Percentiles rank a stretch among this genome's conserved stretches.
phyloP scores from a whole-genome alignment of 176 grass and related monocot genomes.

The Zoysia japonica region DNA sequence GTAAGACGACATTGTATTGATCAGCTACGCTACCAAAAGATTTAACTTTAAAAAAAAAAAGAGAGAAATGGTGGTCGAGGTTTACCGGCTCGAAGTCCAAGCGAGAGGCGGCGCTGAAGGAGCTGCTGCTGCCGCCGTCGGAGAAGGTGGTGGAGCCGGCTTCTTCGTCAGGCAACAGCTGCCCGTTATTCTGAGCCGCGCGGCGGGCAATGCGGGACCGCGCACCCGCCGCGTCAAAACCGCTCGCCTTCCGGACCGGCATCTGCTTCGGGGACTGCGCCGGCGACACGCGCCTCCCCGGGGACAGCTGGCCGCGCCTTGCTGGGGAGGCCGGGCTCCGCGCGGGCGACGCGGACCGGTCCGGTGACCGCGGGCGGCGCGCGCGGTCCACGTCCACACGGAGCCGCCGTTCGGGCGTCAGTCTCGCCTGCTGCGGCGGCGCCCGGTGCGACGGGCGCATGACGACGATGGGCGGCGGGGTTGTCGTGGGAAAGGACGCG shows the following conservation, averaged over 20 bases:
- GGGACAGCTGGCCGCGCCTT: slow-evolving; percentile 34
- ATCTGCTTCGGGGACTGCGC: slow-evolving; percentile 48
- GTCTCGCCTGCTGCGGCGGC: neutral
- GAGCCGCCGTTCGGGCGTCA: neutral
- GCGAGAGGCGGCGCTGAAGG: slow-evolving; percentile 42
- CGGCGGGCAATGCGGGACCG: slow-evolving; percentile 45
- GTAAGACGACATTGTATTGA: neutral
- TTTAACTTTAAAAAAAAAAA: too few species aligned
- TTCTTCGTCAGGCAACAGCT: slow-evolving; percentile 49
- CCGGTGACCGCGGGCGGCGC: slow-evolving; percentile 40
- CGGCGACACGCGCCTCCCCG: slow-evolving; percentile 49
- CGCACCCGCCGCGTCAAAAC: slow-evolving; percentile 26
- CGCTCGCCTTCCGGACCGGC: slow-evolving; percentile 23
- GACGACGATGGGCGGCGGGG: slow-evolving; percentile 64
- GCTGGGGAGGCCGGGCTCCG: slow-evolving; percentile 59
- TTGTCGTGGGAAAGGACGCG: too few species aligned
- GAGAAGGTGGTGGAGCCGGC: slow-evolving; percentile 54
- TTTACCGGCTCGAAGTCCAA: slow-evolving; percentile 60
- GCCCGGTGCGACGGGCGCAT: slow-evolving; percentile 53
- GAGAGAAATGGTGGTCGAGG: neutral
- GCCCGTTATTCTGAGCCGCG: neutral
- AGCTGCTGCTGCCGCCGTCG: slow-evolving; percentile 55
- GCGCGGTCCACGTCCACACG: slow-evolving; percentile 8
- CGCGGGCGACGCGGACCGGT: slow-evolving; percentile 6
- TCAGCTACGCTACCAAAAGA: too few species aligned